Base-by-base conservation (phyloP, 2,329 filamentous ascomycete genomes). In the Fusarium concolor region DNA sequence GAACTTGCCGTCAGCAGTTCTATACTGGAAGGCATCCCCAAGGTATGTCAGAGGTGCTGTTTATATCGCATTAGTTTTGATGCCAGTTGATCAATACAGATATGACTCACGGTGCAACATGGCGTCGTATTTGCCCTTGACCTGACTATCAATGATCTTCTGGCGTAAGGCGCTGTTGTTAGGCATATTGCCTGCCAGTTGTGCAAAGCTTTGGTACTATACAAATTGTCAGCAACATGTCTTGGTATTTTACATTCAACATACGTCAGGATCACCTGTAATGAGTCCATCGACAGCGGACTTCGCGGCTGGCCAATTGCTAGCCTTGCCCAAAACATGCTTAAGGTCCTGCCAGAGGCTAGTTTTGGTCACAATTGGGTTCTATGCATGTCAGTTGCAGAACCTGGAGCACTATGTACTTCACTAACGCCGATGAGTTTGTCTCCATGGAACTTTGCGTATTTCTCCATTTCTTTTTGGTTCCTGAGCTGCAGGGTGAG, bases 1-100 rank as follows among this genome's bases (percentile, higher is more conserved):
- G 46, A 71, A 66, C 22, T 71, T 74, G 51, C 76, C 76, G 41
- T 78, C 72, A 2, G 74, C 71, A 11, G 68, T 71, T 12, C 72
- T 44, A 42, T 74, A 75, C 37, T 67, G 60, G 38, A 71, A 74
- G 2, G 65, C 68, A 42, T 71, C 65, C 2, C 72, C 73, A 3
- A 75, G 65, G 33, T 74, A 75, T 1, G 71, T 68, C 44, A 74
- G 12, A 15, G 55, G 55, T 0, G 55, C 55, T 26, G 8, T 26
- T 57, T 15, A 0, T 9, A 18, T 45, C 18, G 18, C 3, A 6
- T 41, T 15, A 50, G 20, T 11, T 10, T 26, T 3, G 1, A 11
- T 4, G 5, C 10, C 8, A 5, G 7, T 33, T 45, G 10, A 4
- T 31, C 17, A 9, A 28, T 17, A 49, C 5, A 24, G 3, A 8